Evolutionary conservation across 371 early-diverging fungal species (phyloP), one percentile per base, ranked within the genome.

Genomic region (Mortierella sp.): DNA sequence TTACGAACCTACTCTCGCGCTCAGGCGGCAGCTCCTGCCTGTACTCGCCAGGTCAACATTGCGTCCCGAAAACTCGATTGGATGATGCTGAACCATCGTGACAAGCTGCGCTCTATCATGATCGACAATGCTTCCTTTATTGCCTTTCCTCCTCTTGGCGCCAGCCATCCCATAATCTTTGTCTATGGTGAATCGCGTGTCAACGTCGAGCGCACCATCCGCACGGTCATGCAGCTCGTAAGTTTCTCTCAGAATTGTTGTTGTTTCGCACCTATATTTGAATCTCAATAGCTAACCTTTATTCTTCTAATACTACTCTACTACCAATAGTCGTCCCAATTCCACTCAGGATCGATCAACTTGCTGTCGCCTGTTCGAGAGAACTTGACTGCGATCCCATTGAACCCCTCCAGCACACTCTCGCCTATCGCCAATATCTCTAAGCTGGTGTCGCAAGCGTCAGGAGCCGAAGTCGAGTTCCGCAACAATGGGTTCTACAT

Each of bases 11-110:
- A 69, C 43, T 11, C 53, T 43, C 86, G 86, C 14, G 74, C 50
- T 16, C 86, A 86, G 61, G 34, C 82, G 0, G 72, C 80, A 13
- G 72, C 86, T 26, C 61, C 74, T 6, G 31, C 74, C 24, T 79
- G 55, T 50, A 82, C 86, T 8, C 86, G 86, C 5, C 86, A 86
- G 54, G 82, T 86, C 75, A 86, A 77, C 73, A 82, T 86, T 69
- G 86, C 82, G 4, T 88, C 94, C 9, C 89, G 94, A 19, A 95
- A 95, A 79, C 79, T 96, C 64, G 96, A 96, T 77, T 96, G 96
- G 96, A 90, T 96, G 88, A 78, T 94, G 43, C 75, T 93, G 46
- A 90, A 92, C 76, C 88, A 92, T 44, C 90, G 91, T 11, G 92
- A 93, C 51, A 89, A 91, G 70, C 69, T 96, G 44, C 88, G 90